Conservation (phyloP, 2,329 filamentous ascomycete genomes). For the Cladosporium sphaerospermum region DNA sequence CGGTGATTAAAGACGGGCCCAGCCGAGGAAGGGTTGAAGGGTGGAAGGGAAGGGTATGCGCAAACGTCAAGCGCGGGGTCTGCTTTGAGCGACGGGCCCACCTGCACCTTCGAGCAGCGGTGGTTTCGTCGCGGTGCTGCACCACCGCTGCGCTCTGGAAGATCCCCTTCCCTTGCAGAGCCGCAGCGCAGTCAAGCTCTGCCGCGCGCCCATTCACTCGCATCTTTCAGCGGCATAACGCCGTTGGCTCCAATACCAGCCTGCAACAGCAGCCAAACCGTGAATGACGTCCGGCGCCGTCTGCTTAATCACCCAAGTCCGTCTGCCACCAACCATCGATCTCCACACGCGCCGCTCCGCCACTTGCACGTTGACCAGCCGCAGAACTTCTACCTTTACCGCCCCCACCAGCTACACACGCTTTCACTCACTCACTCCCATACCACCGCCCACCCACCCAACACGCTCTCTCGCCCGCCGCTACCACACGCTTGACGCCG, state of each 20-base stretch:
- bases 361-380: neutral
- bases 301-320: neutral
- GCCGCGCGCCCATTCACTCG: no score
- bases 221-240: no score
- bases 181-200: no score
- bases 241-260: no score
- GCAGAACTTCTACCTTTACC: conserved; percentile 1
- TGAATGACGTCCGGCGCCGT: neutral
- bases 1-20: neutral
- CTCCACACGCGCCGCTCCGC: neutral
- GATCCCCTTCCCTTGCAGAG: no score
- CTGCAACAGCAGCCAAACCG: neutral
- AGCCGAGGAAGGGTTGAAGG: no score
- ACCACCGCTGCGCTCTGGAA: no score
- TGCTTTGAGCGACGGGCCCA: neutral
- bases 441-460: conserved; percentile 10
- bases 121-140: no score
- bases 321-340: neutral
- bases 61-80: neutral
- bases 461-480: neutral
- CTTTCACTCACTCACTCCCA: conserved; percentile 1
- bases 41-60: no score
- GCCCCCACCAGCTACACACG: neutral
- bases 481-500: neutral
- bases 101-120: no score